Evolutionary conservation across 768 basidiomycete species (phyloP), one percentile per base, ranked within the genome.

Genomic region (Amanita subjunquillea): DNA sequence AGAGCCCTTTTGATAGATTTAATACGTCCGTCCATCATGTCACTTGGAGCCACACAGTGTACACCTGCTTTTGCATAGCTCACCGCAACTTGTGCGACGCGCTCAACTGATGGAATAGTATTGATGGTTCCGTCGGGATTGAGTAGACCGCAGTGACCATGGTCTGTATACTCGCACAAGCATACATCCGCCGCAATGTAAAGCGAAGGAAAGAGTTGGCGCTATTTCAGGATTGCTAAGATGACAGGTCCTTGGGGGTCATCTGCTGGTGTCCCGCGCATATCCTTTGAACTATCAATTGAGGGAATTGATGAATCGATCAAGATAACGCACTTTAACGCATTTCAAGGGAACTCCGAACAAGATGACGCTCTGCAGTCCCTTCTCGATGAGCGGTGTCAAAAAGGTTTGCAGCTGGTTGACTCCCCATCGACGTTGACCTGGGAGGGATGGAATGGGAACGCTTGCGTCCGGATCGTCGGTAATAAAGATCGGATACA

Each of bases 1-100:
- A 99, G 72, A 3, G 75, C 78, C 36, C 80, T 74, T 66, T 99
- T 99, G 69, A 99, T 98, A 12, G 82, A 82, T 56, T 79, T 82
- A 57, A 99, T 83, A 17, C 95, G 76, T 0, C 95, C 96, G 64
- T 99, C 96, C 93, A 98, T 98, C 96, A 99, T 99, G 67, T 98
- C 96, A 62, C 93, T 96, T 6, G 96, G 96, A 2, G 96, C 96
- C 53, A 99, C 94, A 62, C 92, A 92, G 66, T 98, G 91, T 1
- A 92, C 96, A n/a, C 96, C 96, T 0, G 96, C 96, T 50, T 76
- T 73, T 0, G 94, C 96, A 58, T 99, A 99, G 62, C 78, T 83
- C 43, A 98, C 73, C 0, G 96, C 92, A 23, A 99, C 94, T 62
- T 96, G 73, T 0, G 91, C 91, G 55, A 99, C 85, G 55, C 96